Base-by-base conservation (phyloP, 805 yeast species). In the Saccharomycopsis synnaedendra region DNA sequence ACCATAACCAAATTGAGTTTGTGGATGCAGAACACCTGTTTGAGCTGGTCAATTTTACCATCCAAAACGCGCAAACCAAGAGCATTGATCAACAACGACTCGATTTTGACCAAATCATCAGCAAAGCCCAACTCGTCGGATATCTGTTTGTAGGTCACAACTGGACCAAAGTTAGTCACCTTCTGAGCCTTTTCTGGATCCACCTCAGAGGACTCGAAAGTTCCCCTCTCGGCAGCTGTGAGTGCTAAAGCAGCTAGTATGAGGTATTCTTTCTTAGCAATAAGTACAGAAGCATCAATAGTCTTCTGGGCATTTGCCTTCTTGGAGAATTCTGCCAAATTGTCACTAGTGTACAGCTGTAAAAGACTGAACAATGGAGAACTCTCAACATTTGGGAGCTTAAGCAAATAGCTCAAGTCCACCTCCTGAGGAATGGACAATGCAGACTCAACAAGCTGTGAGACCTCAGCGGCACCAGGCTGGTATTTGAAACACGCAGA, bases 171-270 rank as follows among this genome's bases (percentile, higher is more conserved):
- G 42, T 46, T 48, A 9, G 42, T 5, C n/a, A 34, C 10, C 8
- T 9, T 46, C 19, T 42, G 19, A n/a, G 9, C 6, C 34, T 19
- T 31, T 19, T 31, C 6, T 29, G 19, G n/a, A 7, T 44, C 45
- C 8, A 44, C 42, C 3, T 47, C 50, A 10, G 44, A 42, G 35
- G 54, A 50, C 42, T 58, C 56, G 51, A 60, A 60, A 10, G 65
- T 65, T 36, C 44, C 55, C 27, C 58, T 55, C 48, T 57, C 62
- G 31, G 66, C 67, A 19, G 63, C 52, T 35, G 41, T 45, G 34
- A 51, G 39, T 4, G 54, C 48, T 42, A 51, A 49, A 32, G 42
- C 43, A 29, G 54, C 52, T 11, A 51, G 32, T 28, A 51, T 38
- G 7, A 51, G 46, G 28, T 39, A 48, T 34, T 51, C 48, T 37